These are phyloP conservation scores for Cokeromyces recurvatus DNA, from an alignment of 371 early-diverging fungal species.

Conservation along the genomic window DNA sequence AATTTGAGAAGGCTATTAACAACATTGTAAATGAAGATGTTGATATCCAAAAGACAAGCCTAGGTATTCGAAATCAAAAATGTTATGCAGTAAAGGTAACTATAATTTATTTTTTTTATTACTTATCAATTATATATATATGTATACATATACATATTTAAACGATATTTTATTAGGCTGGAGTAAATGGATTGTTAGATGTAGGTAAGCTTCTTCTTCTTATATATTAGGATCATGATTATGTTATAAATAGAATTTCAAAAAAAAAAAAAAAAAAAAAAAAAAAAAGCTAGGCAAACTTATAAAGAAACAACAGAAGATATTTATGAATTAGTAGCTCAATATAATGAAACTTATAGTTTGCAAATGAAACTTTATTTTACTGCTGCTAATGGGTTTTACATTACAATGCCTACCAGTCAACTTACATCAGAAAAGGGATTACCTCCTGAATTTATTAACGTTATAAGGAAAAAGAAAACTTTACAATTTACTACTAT, in stretches of 20 bases:
- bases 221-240: not conserved
- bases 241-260: too few species aligned
- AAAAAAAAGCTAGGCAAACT: conserved; percentile 67
- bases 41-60: conserved; percentile 60
- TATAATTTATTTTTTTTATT: not conserved
- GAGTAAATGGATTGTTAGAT: conserved; percentile 84
- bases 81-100: conserved; percentile 76
- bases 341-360: conserved; percentile 48
- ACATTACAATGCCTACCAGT: conserved; percentile 45
- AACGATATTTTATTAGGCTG: conserved; percentile 54
- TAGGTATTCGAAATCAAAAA: conserved; percentile 80
- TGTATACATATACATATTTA: not conserved
- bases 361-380: conserved; percentile 67
- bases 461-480: conserved; percentile 57
- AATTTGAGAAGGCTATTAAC: conserved; percentile 6
- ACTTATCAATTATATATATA: not conserved
- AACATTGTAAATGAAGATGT: conserved; percentile 65
- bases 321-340: conserved; percentile 65
- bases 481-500: conserved; percentile 69
- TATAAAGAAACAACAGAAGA: conserved; percentile 85
- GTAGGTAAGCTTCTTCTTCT: conserved; percentile 76
- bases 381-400: conserved; percentile 57
- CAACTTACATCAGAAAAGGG: conserved; percentile 20
- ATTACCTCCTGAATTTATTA: conserved; percentile 57
- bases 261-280: too few species aligned